Evolutionary conservation across 2,329 filamentous ascomycete species (phyloP), one percentile per base, ranked within the genome.

Genomic region (Penicillium sp.): DNA sequence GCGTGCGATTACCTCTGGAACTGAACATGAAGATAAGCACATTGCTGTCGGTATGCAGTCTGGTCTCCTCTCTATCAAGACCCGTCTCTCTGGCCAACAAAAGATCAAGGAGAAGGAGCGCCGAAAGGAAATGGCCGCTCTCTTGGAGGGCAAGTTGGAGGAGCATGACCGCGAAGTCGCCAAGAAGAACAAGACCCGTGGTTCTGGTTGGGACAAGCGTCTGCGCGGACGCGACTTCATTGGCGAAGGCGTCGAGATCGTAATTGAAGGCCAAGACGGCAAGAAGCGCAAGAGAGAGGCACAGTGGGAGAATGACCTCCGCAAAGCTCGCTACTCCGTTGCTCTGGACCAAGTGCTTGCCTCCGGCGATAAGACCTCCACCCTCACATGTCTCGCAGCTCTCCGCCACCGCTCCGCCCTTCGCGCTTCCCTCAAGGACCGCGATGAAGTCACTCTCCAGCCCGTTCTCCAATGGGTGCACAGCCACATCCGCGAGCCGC

Each of bases 11-110:
- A 81, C 83, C 11, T 81, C 85, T 8, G 86, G 86, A n/a, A 71
- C 80, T 11, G 83, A 84, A 50, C 82, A 84, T 47, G 89, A 92
- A 66, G 94, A 99, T 76, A 91, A 92, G 62, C 94, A 99, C 74
- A 84, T 99, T 49, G 92, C 90, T 4, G 94, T 99, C 1, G 94
- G 93, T 71, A 93, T 97, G 87, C 88, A 94, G 67, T 95, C 90
- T 2, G 94, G 94, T 43, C 84, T 96, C n/a, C 81, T 99, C 10
- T 95, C 90, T 27, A 83, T 97, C 66, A 89, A 90, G 69, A 97
- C 93, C 1, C 86, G 92, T n/a, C 83, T 96, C 11, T 91, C 89
- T 0, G 91, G 91, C 5, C 81, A 89, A 50, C 90, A 95, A 66
- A 93, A 93, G 52, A 81, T 85, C 22, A 86, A 85, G 59, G 89